Evolutionary conservation across 768 basidiomycete species (phyloP).

Genomic region (Tricholoma terreum): DNA sequence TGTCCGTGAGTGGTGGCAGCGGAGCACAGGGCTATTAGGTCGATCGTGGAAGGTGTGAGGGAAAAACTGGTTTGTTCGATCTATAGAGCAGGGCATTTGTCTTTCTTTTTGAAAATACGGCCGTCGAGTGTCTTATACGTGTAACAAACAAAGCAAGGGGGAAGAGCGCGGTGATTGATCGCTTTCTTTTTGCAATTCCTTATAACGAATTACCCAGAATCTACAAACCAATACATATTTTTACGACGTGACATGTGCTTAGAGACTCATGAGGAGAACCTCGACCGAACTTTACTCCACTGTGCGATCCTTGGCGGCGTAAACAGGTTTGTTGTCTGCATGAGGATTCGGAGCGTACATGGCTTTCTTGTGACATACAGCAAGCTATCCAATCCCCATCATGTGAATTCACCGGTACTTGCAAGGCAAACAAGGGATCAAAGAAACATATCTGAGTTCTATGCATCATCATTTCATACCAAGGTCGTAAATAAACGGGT

Average conservation of each 20-base stretch:
- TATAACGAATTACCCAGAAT: conserved; percentile 9
- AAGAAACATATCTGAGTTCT: conserved; percentile 14
- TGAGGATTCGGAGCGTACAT: no score
- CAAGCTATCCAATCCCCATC: no score
- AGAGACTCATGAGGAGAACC: no score
- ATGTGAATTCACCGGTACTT: no score
- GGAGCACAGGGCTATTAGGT: conserved; percentile 15
- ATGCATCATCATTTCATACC: conserved; percentile 16
- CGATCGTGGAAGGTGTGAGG: not conserved
- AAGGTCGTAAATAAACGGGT: conserved; percentile 14
- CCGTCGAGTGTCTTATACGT: conserved; percentile 14
- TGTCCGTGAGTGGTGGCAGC: conserved; percentile 6
- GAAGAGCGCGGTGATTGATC: conserved; percentile 2
- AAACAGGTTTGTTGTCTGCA: no score
- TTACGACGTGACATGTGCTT: conserved; percentile 1
- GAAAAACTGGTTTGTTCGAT: conserved; percentile 10
- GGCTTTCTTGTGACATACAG: no score
- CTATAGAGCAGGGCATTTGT: conserved; percentile 17
- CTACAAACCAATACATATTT: not conserved
- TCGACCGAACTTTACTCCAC: no score
- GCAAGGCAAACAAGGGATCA: not conserved
- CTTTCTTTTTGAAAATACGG: conserved; percentile 14
- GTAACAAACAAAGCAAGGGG: conserved; percentile 18
- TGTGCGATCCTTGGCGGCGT: no score
- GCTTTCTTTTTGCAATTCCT: conserved; percentile 10